phyloP scores from a whole-genome alignment of 441 rosid species.

The Dalechampia spathulata region DNA sequence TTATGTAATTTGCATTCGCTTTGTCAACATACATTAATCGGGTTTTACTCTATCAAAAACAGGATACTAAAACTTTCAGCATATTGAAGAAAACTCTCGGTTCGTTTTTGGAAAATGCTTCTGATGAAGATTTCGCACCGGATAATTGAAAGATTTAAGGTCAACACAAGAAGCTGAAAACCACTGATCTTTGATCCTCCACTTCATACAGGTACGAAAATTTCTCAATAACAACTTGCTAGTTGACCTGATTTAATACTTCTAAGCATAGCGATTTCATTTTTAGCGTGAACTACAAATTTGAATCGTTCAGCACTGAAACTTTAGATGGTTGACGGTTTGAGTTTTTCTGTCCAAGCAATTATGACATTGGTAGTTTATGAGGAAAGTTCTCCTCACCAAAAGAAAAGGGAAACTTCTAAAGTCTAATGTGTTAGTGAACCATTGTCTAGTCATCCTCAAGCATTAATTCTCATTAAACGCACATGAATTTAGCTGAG shows the following conservation, averaged over 20 bases:
- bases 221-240: too few species aligned
- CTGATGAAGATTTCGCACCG: conserved; percentile 72
- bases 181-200: too few species aligned
- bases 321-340: too few species aligned
- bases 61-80: conserved; percentile 79
- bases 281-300: too few species aligned
- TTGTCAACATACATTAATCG: background rate
- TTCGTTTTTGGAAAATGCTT: conserved; percentile 56
- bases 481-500: background rate
- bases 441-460: background rate
- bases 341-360: background rate
- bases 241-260: too few species aligned
- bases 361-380: background rate
- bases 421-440: background rate
- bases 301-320: too few species aligned
- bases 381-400: background rate
- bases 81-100: conserved; percentile 75
- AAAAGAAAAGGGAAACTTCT: background rate
- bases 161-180: background rate
- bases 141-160: conserved; percentile 63
- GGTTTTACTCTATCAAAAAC: conserved; percentile 13
- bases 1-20: background rate
- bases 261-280: too few species aligned
- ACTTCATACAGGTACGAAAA: too few species aligned
- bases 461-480: background rate